Evolutionary conservation across 768 basidiomycete genomes (phyloP).

Genomic region (Pulveroboletus sp.): DNA sequence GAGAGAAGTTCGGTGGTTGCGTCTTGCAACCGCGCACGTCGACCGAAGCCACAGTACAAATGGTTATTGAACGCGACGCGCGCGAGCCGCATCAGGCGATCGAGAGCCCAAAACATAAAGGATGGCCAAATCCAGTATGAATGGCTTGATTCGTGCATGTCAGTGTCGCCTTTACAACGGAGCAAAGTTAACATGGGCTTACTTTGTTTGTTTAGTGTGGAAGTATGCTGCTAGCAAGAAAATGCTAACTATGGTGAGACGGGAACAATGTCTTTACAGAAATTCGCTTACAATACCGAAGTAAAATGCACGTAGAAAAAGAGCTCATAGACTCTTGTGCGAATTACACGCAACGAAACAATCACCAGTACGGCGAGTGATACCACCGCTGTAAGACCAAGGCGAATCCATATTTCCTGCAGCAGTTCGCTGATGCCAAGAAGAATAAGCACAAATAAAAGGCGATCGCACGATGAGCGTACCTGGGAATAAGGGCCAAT

Average conservation of each 20-base stretch:
- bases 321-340: constrained; percentile 46
- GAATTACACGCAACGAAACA: constrained; percentile 48
- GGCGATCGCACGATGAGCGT: not conserved
- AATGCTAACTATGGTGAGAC: constrained; percentile 20
- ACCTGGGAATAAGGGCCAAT: constrained; percentile 6
- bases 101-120: constrained; percentile 38
- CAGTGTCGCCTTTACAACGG: not conserved
- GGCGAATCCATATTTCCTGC: constrained; percentile 19
- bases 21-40: constrained; percentile 28
- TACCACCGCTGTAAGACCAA: constrained; percentile 36
- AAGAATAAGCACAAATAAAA: too few relatives aligned
- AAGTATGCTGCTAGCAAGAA: constrained; percentile 41
- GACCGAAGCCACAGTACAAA: constrained; percentile 33
- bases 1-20: constrained; percentile 43
- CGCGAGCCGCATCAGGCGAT: constrained; percentile 46
- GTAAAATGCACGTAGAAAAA: constrained; percentile 51
- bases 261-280: not conserved
- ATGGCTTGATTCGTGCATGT: constrained; percentile 1
- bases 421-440: not conserved
- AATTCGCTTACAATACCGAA: constrained; percentile 36
- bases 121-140: constrained; percentile 32
- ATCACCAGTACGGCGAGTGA: constrained; percentile 43
- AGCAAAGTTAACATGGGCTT: not conserved
- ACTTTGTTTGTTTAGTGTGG: constrained; percentile 31
- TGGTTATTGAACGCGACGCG: constrained; percentile 46